These are phyloP conservation scores for Diaporthe sp. DNA, from an alignment of 2,329 filamentous ascomycete genomes.

Conservation along the genomic window DNA sequence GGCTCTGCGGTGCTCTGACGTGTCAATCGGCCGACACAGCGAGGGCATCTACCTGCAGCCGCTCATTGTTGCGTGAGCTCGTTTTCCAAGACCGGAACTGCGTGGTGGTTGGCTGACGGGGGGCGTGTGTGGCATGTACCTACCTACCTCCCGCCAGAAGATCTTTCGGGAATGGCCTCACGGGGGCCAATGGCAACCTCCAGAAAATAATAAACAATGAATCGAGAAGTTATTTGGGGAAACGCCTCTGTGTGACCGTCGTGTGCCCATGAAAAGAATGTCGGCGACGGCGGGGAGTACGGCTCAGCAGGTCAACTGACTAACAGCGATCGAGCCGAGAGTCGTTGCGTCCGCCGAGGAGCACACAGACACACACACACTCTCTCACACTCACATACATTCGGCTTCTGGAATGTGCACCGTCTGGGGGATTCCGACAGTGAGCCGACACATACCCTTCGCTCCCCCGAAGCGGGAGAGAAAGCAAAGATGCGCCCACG, in stretches of 20 bases:
- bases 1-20: conserved; percentile 39
- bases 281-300: not conserved
- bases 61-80: conserved; percentile 22
- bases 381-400: not conserved
- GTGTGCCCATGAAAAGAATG: not conserved
- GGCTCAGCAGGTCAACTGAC: not conserved
- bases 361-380: not conserved
- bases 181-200: not conserved
- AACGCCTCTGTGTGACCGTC: not conserved
- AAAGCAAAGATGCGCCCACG: not conserved
- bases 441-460: not conserved
- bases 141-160: conserved; percentile 3
- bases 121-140: conserved; percentile 32
- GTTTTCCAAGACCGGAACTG: not conserved
- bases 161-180: conserved; percentile 32
- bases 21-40: conserved; percentile 39
- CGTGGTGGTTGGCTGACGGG: conserved; percentile 5
- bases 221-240: not conserved
- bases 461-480: not conserved
- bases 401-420: not conserved
- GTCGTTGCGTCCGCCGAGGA: not conserved
- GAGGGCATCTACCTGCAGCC: conserved; percentile 36
- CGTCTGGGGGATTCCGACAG: not conserved
- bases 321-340: not conserved
- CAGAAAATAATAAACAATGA: too few species aligned